Conservation (phyloP, 805 yeast species). For the Schizosaccharomyces cryophilus region DNA sequence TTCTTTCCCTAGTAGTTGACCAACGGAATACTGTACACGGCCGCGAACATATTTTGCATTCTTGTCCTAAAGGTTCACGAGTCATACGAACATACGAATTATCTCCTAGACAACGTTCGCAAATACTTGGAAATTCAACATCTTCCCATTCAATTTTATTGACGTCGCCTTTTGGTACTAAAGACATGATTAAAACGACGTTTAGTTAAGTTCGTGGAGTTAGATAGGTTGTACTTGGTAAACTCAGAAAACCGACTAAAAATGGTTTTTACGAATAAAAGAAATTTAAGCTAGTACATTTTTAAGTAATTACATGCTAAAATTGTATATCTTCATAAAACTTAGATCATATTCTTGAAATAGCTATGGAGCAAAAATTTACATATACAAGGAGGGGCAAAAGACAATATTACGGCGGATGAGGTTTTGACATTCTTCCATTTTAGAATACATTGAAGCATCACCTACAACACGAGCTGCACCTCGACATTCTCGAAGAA, state of each 20-base stretch:
- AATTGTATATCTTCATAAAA: neutral
- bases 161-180: constrained; percentile 12
- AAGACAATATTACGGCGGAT: constrained; percentile 93
- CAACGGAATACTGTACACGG: constrained; percentile 66
- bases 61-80: constrained; percentile 45
- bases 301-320: neutral
- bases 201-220: neutral
- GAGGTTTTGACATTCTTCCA: constrained; percentile 77
- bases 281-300: too few species aligned
- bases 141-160: constrained; percentile 15
- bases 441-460: constrained; percentile 63
- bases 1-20: constrained; percentile 21
- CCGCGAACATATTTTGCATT: constrained; percentile 64
- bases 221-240: neutral
- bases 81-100: constrained; percentile 45
- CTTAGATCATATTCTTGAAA: neutral
- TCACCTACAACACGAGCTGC: constrained; percentile 92
- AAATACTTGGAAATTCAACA: constrained; percentile 30
- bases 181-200: neutral
- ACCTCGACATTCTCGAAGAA: constrained; percentile 78
- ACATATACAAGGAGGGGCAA: constrained; percentile 80
- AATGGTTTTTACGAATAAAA: too few species aligned
- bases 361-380: constrained; percentile 5
- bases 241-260: too few species aligned
- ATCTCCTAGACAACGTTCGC: constrained; percentile 22